A percentile compares a stretch with the other conserved stretches of the same genome.
Evolutionary conservation across 1,284 basidiomycete genomes (phyloP).

Genomic region (Exobasidium cylindrosporum): DNA sequence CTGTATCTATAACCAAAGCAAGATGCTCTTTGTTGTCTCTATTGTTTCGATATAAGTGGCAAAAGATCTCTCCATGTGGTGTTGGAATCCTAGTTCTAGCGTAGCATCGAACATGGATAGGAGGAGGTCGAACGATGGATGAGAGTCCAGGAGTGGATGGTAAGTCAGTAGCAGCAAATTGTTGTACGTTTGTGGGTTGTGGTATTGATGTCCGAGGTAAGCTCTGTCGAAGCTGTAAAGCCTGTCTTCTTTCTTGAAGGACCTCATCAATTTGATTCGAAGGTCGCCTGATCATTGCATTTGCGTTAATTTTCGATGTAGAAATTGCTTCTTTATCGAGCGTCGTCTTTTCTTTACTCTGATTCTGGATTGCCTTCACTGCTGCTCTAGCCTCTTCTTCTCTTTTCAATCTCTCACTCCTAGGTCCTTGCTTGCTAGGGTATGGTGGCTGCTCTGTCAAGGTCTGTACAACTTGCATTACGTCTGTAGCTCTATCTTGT

Average conservation of each 20-base stretch:
- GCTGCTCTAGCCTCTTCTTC: conserved; percentile 15
- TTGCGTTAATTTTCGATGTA: neutral
- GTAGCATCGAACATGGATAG: conserved; percentile 71
- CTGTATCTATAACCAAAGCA: conserved; percentile 83
- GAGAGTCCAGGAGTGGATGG: conserved; percentile 22
- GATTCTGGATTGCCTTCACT: neutral
- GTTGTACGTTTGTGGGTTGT: neutral
- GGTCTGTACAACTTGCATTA: neutral
- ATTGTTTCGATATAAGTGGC: conserved; percentile 88
- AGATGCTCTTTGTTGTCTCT: conserved; percentile 88
- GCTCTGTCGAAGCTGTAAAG: neutral
- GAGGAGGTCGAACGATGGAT: conserved; percentile 38
- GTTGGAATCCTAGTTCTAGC: conserved; percentile 96
- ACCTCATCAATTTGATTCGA: neutral
- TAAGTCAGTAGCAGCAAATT: neutral
- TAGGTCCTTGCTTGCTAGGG: conserved; percentile 18
- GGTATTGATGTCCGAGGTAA: neutral
- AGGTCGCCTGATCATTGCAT: neutral
- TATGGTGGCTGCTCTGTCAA: neutral
- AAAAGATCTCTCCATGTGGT: conserved; percentile 86
- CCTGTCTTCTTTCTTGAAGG: neutral
- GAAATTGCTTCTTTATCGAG: neutral
- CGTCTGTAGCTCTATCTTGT: neutral
- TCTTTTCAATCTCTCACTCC: conserved; percentile 16
- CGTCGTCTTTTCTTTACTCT: neutral